Base-by-base conservation (phyloP, 2,329 filamentous ascomycete species). In the Falciphora oryzae region DNA sequence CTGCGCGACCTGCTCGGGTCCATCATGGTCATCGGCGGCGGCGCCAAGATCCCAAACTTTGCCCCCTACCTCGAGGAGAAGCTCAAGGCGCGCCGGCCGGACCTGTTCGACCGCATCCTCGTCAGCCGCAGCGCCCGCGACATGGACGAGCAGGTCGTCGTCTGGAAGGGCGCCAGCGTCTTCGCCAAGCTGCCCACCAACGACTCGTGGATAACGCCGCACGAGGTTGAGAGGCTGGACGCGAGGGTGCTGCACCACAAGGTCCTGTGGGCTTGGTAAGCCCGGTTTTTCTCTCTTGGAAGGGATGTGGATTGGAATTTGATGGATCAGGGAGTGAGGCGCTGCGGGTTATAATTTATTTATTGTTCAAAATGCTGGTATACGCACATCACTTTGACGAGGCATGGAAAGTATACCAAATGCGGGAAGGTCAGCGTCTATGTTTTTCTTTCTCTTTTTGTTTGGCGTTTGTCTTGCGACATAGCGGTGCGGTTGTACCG, bases 91-190 rank as follows among this genome's bases (percentile, higher is more conserved):
- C 82, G 89, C 62, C 77, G 85, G 58, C 85, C 85, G 4, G 86
- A 89, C 68, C 76, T 89, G 59, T 76, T 77, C 27, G 87, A 89
- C 38, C 80, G 81, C 66, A 86, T 89, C 67, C 76, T 88, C 29
- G 86, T 89, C 63, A 87, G 85, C 67, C 80, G 83, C 66, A 95
- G 83, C 83, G 95, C 95, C 0, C 83, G 94, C 71, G 95, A 99
- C 71, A 89, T 99, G 80, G 95, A 99, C 77, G 92, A 95, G 66
- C 93, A 97, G 77, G 93, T 98, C n/a, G 90, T 98, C 63, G 89
- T 89, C 11, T 99, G 95, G 95, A 99, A 99, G 83, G 95, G 95
- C 4, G 95, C 92, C 0, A 97, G 93, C 74, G 93, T 99, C 22
- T 99, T 97, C 80, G 93, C 92, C 3, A 93, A 96, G 78, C 79